Evolutionary conservation across 495 filamentous ascomycete species (phyloP).

Genomic region (Lasiosphaeriaceae sp.): DNA sequence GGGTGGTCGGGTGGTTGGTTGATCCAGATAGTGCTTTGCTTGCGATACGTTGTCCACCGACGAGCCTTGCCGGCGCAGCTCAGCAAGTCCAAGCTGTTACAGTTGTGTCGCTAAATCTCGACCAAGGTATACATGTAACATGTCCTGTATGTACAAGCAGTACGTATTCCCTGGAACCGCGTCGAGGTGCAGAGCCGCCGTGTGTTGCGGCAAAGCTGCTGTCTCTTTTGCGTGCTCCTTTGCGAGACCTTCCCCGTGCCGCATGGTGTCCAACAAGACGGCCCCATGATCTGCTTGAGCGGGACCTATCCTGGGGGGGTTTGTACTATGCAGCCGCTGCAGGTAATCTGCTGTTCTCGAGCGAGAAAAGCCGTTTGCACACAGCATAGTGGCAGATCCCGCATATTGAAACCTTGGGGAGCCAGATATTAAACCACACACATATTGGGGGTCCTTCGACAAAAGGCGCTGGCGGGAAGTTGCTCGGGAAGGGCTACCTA

Average conservation of each 20-base stretch:
- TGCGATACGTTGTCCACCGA: too few relatives aligned
- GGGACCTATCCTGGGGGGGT: slow-evolving; percentile 13
- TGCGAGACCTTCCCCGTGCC: not conserved
- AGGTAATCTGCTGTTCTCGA: slow-evolving; percentile 14
- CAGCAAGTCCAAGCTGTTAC: too few relatives aligned
- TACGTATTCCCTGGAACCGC: too few relatives aligned
- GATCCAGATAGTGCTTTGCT: too few relatives aligned
- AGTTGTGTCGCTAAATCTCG: too few relatives aligned
- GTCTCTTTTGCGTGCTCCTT: not conserved
- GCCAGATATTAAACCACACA: slow-evolving; percentile 1
- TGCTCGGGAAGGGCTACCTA: not conserved
- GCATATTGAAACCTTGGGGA: slow-evolving; percentile 2
- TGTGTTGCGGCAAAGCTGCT: not conserved
- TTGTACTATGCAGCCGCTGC: slow-evolving; percentile 27
- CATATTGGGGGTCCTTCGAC: slow-evolving; percentile 20
- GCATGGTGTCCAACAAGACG: slow-evolving; percentile 1
- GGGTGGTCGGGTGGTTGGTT: too few relatives aligned
- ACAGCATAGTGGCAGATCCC: slow-evolving; percentile 14
- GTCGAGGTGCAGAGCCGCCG: not conserved
- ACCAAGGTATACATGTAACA: too few relatives aligned
- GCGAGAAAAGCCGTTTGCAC: slow-evolving; percentile 2
- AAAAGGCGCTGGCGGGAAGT: not conserved
- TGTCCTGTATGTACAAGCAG: too few relatives aligned
- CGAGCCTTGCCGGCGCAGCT: too few relatives aligned
- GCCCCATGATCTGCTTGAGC: slow-evolving; percentile 21